phyloP scores from a whole-genome alignment of 2,329 filamentous ascomycete species.

The Dothideomycetidae sp. region DNA sequence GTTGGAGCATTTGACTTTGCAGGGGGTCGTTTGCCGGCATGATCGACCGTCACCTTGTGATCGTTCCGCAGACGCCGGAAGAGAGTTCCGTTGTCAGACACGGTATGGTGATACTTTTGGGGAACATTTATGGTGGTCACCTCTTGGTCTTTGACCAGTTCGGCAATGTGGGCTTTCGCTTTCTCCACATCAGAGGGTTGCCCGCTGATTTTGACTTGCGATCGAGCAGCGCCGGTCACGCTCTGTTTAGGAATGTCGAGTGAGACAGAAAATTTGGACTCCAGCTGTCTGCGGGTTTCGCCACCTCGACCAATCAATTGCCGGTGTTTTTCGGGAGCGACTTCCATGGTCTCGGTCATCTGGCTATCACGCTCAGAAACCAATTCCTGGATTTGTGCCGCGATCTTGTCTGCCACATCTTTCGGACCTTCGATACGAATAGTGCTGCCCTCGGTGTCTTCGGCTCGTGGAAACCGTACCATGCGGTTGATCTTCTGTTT shows the following conservation, averaged over 20 bases:
- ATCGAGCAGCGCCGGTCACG: slow-evolving; percentile 54
- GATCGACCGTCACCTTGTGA: slow-evolving; percentile 79
- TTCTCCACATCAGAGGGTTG: slow-evolving; percentile 64
- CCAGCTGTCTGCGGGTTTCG: slow-evolving; percentile 70
- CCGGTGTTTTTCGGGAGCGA: slow-evolving; percentile 80
- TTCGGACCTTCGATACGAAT: slow-evolving; percentile 82
- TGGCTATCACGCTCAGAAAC: slow-evolving; percentile 75
- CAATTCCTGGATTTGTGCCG: slow-evolving; percentile 65
- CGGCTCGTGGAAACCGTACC: slow-evolving; percentile 86
- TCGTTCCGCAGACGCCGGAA: slow-evolving; percentile 84
- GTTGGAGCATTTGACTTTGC: slow-evolving; percentile 43
- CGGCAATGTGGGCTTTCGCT: slow-evolving; percentile 72
- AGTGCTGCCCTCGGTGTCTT: slow-evolving; percentile 50
- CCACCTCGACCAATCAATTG: slow-evolving; percentile 84
- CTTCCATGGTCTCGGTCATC: slow-evolving; percentile 61
- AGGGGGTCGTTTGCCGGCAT: slow-evolving; percentile 66
- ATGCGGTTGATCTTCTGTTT: slow-evolving; percentile 70
- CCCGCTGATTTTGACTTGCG: slow-evolving; percentile 74
- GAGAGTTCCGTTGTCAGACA: slow-evolving; percentile 81
- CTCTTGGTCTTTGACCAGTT: slow-evolving; percentile 70
- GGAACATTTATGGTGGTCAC: slow-evolving; percentile 80
- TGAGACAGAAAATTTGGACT: slow-evolving; percentile 71
- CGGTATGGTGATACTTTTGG: slow-evolving; percentile 63
- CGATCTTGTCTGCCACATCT: slow-evolving; percentile 76
- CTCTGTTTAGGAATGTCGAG: slow-evolving; percentile 80